A percentile compares a stretch with the other conserved stretches of the same genome.
These are phyloP conservation scores for Suillus sp. DNA, from an alignment of 768 basidiomycete species.

Conservation along the genomic window DNA sequence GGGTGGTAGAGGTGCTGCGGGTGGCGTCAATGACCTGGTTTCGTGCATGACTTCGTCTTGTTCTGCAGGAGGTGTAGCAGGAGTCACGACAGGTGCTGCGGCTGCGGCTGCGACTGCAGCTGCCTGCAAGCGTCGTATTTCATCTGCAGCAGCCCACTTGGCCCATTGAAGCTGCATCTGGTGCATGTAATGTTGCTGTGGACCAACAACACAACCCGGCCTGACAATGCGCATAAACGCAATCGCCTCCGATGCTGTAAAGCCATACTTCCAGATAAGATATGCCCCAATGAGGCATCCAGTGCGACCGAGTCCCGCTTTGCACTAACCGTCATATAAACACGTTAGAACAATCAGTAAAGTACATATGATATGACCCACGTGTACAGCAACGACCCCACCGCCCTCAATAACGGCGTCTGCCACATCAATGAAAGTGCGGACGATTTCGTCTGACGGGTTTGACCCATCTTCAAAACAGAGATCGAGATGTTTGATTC, in stretches of 20 bases:
- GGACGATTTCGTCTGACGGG: slow-evolving; percentile 92
- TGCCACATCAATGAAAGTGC: slow-evolving; percentile 85
- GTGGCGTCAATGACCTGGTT: slow-evolving; percentile 42
- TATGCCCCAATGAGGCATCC: slow-evolving; percentile 98
- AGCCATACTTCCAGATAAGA: slow-evolving; percentile 98
- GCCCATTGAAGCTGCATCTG: slow-evolving; percentile 93
- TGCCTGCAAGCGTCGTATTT: slow-evolving; percentile 52
- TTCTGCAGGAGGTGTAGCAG: slow-evolving; percentile 82
- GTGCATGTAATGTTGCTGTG: slow-evolving; percentile 94
- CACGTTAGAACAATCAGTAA: slow-evolving; percentile 19
- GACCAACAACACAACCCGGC: slow-evolving; percentile 91
- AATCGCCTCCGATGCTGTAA: slow-evolving; percentile 94
- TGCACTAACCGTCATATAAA: slow-evolving; percentile 59
- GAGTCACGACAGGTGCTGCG: slow-evolving; percentile 56
- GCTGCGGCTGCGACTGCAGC: slow-evolving; percentile 42
- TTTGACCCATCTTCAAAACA: slow-evolving; percentile 99
- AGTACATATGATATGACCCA: slow-evolving; percentile 42
- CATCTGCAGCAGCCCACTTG: slow-evolving; percentile 90
- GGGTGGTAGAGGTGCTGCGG: slow-evolving; percentile 46
- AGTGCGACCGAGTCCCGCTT: slow-evolving; percentile 95
- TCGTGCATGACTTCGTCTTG: slow-evolving; percentile 62
- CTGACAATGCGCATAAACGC: slow-evolving; percentile 98
- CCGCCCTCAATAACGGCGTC: slow-evolving; percentile 77
- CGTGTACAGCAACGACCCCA: slow-evolving; percentile 87
- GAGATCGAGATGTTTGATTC: slow-evolving; percentile 87